A percentile compares a stretch with the other conserved stretches of the same genome.
phyloP scores from a whole-genome alignment of 257 asterid genomes.

The Ophiorrhiza pumila region DNA sequence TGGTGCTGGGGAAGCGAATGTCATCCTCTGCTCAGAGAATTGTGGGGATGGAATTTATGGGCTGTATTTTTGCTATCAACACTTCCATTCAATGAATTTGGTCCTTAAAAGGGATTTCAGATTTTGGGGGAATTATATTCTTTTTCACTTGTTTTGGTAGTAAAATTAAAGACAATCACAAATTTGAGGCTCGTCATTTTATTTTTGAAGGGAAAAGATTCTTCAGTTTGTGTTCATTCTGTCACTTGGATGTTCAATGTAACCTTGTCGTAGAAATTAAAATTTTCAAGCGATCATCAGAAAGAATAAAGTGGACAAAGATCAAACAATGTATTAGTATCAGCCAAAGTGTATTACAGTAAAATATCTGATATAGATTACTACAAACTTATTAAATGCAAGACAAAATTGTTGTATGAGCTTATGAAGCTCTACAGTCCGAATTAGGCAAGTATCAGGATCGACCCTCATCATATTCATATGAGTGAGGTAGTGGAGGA shows the following conservation, averaged over 20 bases:
- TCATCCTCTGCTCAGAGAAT: not conserved
- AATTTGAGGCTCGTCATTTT: not conserved
- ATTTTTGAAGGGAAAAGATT: no score
- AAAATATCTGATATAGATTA: no score
- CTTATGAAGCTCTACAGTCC: not conserved
- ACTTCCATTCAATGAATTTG: not conserved
- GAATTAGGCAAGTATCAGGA: no score
- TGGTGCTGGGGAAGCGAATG: not conserved
- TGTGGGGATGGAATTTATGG: not conserved
- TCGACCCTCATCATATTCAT: no score
- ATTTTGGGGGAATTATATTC: not conserved
- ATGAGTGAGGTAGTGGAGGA: no score
- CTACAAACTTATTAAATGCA: not conserved
- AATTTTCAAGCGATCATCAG: no score
- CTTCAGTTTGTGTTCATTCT: no score
- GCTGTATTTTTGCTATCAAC: not conserved
- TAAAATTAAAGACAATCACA: no score
- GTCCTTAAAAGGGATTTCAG: not conserved
- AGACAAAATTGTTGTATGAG: slow-evolving; percentile 13
- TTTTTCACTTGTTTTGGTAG: not conserved
- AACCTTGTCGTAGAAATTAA: no score
- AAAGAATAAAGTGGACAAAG: not conserved
- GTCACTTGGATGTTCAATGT: not conserved
- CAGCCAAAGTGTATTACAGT: not conserved
- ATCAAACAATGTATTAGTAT: no score